A percentile compares a stretch with the other conserved stretches of the same genome.
phyloP scores from a whole-genome alignment of 495 filamentous ascomycete genomes.

The Daldinia bambusicola region DNA sequence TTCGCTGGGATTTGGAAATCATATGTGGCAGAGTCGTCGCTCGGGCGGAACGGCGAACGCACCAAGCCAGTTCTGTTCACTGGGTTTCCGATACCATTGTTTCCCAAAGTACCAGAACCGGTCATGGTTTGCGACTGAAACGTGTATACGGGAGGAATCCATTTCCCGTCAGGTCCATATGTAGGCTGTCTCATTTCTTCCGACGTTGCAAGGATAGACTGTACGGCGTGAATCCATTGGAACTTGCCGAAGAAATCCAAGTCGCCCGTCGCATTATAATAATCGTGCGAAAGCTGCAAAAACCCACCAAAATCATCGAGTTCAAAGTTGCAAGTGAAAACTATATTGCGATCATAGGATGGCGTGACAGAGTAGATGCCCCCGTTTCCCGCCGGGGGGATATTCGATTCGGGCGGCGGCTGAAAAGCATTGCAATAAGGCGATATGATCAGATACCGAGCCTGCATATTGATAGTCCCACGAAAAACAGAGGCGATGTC shows the following conservation, averaged over 20 bases:
- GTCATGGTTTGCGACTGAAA: constrained; percentile 68
- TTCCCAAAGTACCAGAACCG: constrained; percentile 68
- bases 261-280: constrained; percentile 66
- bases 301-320: constrained; percentile 71
- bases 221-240: constrained; percentile 67
- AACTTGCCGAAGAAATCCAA: constrained; percentile 68
- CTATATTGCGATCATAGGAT: constrained; percentile 59
- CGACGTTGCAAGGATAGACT: constrained; percentile 64
- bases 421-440: constrained; percentile 73
- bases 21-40: constrained; percentile 68
- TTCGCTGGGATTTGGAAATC: constrained; percentile 70
- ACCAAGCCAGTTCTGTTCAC: constrained; percentile 69
- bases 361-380: constrained; percentile 61
- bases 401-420: constrained; percentile 64
- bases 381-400: constrained; percentile 59
- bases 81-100: constrained; percentile 70
- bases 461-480: constrained; percentile 68
- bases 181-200: constrained; percentile 69
- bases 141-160: constrained; percentile 63
- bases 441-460: constrained; percentile 65
- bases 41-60: constrained; percentile 70
- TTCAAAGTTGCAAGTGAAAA: constrained; percentile 74
- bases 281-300: constrained; percentile 67
- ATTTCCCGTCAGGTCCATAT: constrained; percentile 64
- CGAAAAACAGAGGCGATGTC: constrained; percentile 69